A percentile compares a stretch with the other conserved stretches of the same genome.
phyloP scores from a whole-genome alignment of 73 alveolate genomes.

The Tetrahymena malaccensis region DNA sequence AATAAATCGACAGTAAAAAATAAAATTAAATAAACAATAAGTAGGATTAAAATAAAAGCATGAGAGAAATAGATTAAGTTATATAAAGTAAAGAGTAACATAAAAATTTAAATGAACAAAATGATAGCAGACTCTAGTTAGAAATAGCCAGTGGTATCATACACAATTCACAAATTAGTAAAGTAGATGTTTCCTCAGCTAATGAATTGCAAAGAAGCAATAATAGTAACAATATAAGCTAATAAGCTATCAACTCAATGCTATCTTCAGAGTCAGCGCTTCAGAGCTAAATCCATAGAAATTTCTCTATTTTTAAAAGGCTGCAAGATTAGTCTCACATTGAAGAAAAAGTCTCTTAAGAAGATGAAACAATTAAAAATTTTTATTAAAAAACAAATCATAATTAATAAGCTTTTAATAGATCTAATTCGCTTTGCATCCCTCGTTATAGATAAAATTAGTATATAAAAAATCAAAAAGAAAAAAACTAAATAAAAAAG shows the following conservation, averaged over 20 bases:
- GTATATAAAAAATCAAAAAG: no score
- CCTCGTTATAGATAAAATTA: not conserved
- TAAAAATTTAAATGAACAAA: no score
- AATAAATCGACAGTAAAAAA: no score
- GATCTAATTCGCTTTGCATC: not conserved
- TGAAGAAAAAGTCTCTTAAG: not conserved
- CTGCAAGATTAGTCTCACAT: not conserved
- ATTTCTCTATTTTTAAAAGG: not conserved
- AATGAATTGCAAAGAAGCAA: not conserved
- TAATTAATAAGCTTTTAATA: not conserved
- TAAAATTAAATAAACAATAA: no score
- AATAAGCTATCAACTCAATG: not conserved
- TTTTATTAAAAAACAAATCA: not conserved
- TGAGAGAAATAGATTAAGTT: not conserved
- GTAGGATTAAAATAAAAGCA: not conserved
- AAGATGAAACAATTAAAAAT: not conserved
- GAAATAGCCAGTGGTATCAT: not conserved
- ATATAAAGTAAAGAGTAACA: not conserved
- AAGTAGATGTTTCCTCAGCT: not conserved
- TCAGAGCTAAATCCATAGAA: not conserved
- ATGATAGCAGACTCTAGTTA: no score
- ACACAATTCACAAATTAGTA: not conserved
- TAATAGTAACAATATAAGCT: not conserved
- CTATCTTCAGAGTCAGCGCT: not conserved
- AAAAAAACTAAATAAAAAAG: not conserved